Evolutionary conservation across 2,329 filamentous ascomycete genomes (phyloP).

Genomic region (Aquanectria penicillioides): DNA sequence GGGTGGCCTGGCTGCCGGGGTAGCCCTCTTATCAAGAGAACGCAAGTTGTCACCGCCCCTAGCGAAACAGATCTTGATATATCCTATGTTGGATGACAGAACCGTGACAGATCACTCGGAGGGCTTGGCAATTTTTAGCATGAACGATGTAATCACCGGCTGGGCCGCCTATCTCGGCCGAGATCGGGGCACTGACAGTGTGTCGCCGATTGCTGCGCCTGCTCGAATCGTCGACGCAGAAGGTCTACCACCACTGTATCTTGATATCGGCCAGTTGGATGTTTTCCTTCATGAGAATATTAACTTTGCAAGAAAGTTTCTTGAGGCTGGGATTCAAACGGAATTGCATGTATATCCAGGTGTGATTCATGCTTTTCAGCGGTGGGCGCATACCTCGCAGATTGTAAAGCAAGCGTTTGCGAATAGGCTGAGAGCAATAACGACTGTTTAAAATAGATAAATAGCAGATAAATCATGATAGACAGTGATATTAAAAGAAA

Average conservation of each 20-base stretch:
- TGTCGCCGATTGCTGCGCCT: constrained; percentile 1
- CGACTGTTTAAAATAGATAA: neutral
- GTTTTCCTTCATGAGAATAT: constrained; percentile 11
- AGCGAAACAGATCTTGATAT: constrained; percentile 15
- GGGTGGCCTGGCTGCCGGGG: constrained; percentile 1
- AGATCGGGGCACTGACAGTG: neutral
- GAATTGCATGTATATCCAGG: constrained; percentile 19
- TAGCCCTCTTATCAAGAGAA: constrained; percentile 2
- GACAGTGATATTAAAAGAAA: too few species aligned
- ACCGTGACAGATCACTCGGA: neutral
- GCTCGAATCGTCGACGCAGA: constrained; percentile 1
- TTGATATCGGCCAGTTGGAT: constrained; percentile 16
- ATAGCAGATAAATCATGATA: too few species aligned
- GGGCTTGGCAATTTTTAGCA: neutral
- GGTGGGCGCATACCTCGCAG: constrained; percentile 2
- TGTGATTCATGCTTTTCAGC: constrained; percentile 19
- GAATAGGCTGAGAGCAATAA: constrained; percentile 5
- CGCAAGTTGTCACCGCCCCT: constrained; percentile 8
- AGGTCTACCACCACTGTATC: constrained; percentile 9
- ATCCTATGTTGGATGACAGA: constrained; percentile 23
- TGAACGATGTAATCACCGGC: constrained; percentile 9
- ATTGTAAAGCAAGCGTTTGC: constrained; percentile 16
- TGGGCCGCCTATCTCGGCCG: constrained; percentile 17
- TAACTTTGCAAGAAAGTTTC: constrained; percentile 6
- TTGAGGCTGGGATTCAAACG: constrained; percentile 8